Conservation (phyloP, 2,329 filamentous ascomycete species). For the Paracamarosporium sp. region DNA sequence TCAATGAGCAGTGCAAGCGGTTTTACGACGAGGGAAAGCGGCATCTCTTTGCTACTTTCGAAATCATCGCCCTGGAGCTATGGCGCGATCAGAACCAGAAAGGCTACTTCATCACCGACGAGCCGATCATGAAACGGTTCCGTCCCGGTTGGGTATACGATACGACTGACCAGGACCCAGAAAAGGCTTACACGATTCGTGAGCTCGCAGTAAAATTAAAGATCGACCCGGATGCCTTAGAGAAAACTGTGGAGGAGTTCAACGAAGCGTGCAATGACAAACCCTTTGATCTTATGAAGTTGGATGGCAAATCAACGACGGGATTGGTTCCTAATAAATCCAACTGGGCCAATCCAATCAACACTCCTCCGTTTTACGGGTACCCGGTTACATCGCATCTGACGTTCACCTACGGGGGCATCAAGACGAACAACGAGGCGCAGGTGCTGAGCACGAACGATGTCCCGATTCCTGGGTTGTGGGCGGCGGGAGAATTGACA, state of each 20-base stretch:
- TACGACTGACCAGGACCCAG: constrained; percentile 51
- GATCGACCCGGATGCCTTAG: constrained; percentile 43
- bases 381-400: constrained; percentile 30
- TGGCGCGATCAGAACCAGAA: constrained; percentile 52
- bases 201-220: constrained; percentile 47
- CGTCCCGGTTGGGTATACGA: constrained; percentile 53
- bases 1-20: constrained; percentile 50
- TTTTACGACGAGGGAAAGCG: constrained; percentile 49
- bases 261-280: constrained; percentile 50
- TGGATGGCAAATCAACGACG: constrained; percentile 49
- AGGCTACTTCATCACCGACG: constrained; percentile 52
- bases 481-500: constrained; percentile 43
- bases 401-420: constrained; percentile 46
- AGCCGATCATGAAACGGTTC: constrained; percentile 51
- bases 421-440: constrained; percentile 49
- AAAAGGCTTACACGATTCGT: constrained; percentile 48
- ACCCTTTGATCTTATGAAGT: constrained; percentile 50
- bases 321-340: constrained; percentile 48
- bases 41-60: constrained; percentile 53
- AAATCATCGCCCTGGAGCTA: constrained; percentile 51
- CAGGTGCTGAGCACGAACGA: constrained; percentile 49
- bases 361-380: constrained; percentile 48
- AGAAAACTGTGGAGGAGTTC: constrained; percentile 49
- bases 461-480: constrained; percentile 35
- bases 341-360: constrained; percentile 51